Evolutionary conservation across 2,329 filamentous ascomycete genomes (phyloP), one percentile per base, ranked within the genome.

Genomic region (Coleophoma crateriformis): DNA sequence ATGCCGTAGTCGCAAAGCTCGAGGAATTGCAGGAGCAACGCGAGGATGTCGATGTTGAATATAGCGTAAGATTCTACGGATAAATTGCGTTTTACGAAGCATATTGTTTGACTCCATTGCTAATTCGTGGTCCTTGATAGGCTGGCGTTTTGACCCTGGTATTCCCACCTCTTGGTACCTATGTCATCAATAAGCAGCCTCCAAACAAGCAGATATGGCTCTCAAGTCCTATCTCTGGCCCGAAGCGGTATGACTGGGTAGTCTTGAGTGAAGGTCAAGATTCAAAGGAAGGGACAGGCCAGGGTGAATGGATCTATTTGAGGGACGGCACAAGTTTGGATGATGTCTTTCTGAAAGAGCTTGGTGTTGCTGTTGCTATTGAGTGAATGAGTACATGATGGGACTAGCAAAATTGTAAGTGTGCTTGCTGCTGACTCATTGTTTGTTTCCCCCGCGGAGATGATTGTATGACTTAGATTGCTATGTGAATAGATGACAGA

Each of bases 161-260:
- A 7, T 81, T 88, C 59, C 81, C 82, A 1, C 73, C 77, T 12
- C 74, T 82, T 46, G 90, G 91, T 54, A 92, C 82, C 32, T 99
- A 95, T 66, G 88, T 99, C 52, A 79, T 99, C 71, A 99, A 99
- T 80, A 99, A 99, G 71, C 94, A 99, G 69, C 94, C 94, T 0
- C 90, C 92, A 17, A 97, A 96, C 76, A 94, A 90, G 75, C 94
- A 87, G 67, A 96, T 99, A 64, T 99, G 94, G 94, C 82, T 97
- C 42, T 94, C 89, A 35, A 95, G 90, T 40, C 94, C 94, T 4
- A 75, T 90, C 48, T 91, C 88, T 6, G 94, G 94, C 0, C 94
- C 94, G 13, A 96, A 96, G 72, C 85, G 92, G 51, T 99, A 86
- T 72, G 91, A 97, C 68, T 99, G 88, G 80, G 87, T 95, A 49